A percentile compares a stretch with the other conserved stretches of the same genome.
Evolutionary conservation across 331 rosid species (phyloP).

Genomic region (Rhamnella rubrinervis): DNA sequence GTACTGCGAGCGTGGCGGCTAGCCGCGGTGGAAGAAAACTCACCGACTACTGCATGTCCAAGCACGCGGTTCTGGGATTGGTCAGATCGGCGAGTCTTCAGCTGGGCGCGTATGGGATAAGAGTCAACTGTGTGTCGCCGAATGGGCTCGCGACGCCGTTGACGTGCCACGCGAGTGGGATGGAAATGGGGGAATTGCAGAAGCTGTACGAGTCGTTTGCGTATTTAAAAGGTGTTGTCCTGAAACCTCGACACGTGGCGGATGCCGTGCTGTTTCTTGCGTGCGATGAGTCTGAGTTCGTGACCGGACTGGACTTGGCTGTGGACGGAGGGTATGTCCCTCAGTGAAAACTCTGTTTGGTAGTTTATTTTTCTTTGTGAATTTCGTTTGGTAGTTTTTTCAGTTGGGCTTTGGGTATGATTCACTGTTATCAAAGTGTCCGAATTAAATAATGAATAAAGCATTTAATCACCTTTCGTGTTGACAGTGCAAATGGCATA

Average conservation of each 20-base stretch:
- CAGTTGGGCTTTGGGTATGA: no score
- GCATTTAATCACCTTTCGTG: no score
- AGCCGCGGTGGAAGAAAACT: neutral
- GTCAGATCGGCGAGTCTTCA: constrained; percentile 50
- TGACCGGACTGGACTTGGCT: constrained; percentile 47
- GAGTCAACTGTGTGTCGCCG: constrained; percentile 61
- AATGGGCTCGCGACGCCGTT: constrained; percentile 37
- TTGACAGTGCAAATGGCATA: no score
- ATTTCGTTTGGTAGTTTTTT: no score
- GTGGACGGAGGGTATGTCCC: constrained; percentile 38
- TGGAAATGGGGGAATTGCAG: constrained; percentile 25
- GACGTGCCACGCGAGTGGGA: neutral
- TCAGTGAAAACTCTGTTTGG: no score
- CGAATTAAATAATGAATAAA: no score
- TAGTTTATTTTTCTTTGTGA: no score
- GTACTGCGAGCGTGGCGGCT: constrained; percentile 42
- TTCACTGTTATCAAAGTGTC: no score
- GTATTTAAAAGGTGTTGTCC: constrained; percentile 28
- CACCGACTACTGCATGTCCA: constrained; percentile 48
- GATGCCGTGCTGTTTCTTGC: constrained; percentile 53
- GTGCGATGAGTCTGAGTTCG: constrained; percentile 37
- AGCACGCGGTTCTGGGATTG: constrained; percentile 59
- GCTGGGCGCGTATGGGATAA: constrained; percentile 39
- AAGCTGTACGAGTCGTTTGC: neutral
- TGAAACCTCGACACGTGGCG: constrained; percentile 37